These are phyloP conservation scores for Begonia masoniana DNA, from an alignment of 306 rosid genomes.

Conservation along the genomic window DNA sequence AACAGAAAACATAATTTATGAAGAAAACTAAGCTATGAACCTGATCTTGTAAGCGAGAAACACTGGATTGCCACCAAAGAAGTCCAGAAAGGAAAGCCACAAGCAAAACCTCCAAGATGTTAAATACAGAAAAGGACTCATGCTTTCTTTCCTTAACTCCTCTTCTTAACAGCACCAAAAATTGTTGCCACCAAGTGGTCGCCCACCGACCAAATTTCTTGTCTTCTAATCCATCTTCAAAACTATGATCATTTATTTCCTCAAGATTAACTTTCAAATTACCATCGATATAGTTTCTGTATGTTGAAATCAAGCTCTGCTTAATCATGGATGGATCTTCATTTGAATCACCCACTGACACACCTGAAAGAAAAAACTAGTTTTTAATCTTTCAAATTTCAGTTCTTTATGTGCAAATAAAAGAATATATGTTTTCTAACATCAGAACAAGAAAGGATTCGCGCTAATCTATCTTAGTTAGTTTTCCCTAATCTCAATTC, in stretches of 20 bases:
- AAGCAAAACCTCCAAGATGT: slow-evolving; percentile 30
- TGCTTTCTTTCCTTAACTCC: slow-evolving; percentile 50
- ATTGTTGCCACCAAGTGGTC: slow-evolving; percentile 60
- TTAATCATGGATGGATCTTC: too few species aligned
- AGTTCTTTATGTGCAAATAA: too few species aligned
- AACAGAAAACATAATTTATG: too few species aligned
- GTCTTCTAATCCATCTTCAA: slow-evolving; percentile 16
- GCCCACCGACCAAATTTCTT: slow-evolving; percentile 35
- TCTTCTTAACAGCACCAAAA: slow-evolving; percentile 45
- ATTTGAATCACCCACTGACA: too few species aligned
- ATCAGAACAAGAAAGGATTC: too few species aligned
- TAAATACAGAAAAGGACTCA: slow-evolving; percentile 38
- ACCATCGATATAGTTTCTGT: too few species aligned
- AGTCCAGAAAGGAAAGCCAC: slow-evolving; percentile 44
- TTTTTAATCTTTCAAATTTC: too few species aligned
- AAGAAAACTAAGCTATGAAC: slow-evolving; percentile 3
- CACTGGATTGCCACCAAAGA: slow-evolving; percentile 47
- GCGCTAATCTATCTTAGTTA: too few species aligned
- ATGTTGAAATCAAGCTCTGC: too few species aligned
- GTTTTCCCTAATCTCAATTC: too few species aligned
- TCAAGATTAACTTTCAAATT: slow-evolving; percentile 4
- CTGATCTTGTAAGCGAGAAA: slow-evolving; percentile 50
- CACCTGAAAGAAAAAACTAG: too few species aligned
- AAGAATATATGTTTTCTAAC: too few species aligned
- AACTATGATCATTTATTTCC: neutral